These are phyloP conservation scores for Myriangium duriaei DNA, from an alignment of 2,329 filamentous ascomycete species.

Conservation along the genomic window DNA sequence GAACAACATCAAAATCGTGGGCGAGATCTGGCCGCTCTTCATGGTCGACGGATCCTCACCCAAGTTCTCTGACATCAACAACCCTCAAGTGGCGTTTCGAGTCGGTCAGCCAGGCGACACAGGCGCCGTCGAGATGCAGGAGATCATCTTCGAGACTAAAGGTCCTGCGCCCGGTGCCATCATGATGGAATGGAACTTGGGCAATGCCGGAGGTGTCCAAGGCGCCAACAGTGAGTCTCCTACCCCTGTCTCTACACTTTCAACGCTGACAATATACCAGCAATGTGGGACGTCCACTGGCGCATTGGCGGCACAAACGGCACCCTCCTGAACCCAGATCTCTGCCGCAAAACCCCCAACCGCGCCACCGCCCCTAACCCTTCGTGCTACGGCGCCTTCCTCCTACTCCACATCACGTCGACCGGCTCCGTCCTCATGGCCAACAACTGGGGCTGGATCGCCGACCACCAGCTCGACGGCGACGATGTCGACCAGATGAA, in stretches of 20 bases:
- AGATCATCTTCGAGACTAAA: conserved; percentile 58
- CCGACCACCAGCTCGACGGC: conserved; percentile 80
- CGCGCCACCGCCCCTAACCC: conserved; percentile 38
- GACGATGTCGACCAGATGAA: conserved; percentile 60
- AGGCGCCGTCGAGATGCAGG: conserved; percentile 57
- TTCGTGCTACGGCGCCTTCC: conserved; percentile 60
- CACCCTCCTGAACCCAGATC: conserved; percentile 57
- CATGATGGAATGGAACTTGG: conserved; percentile 62
- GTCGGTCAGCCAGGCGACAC: conserved; percentile 52
- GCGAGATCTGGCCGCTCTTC: conserved; percentile 73
- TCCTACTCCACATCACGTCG: conserved; percentile 36
- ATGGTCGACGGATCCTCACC: conserved; percentile 54
- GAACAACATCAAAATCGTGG: conserved; percentile 66
- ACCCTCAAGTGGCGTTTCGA: conserved; percentile 52
- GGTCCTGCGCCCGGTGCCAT: conserved; percentile 56
- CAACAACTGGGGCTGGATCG: conserved; percentile 86
- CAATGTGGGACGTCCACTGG: conserved; percentile 46
- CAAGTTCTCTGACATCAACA: conserved; percentile 33
- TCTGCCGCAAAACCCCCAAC: conserved; percentile 63
- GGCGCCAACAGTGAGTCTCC: conserved; percentile 5
- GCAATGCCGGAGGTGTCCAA: conserved; percentile 20
- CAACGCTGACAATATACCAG: conserved; percentile 24
- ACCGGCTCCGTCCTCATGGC: conserved; percentile 61
- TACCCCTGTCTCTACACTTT: too few species aligned
- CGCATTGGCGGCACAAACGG: conserved; percentile 41